Evolutionary conservation across 768 basidiomycete species (phyloP).

Genomic region (Piloderma croceum): DNA sequence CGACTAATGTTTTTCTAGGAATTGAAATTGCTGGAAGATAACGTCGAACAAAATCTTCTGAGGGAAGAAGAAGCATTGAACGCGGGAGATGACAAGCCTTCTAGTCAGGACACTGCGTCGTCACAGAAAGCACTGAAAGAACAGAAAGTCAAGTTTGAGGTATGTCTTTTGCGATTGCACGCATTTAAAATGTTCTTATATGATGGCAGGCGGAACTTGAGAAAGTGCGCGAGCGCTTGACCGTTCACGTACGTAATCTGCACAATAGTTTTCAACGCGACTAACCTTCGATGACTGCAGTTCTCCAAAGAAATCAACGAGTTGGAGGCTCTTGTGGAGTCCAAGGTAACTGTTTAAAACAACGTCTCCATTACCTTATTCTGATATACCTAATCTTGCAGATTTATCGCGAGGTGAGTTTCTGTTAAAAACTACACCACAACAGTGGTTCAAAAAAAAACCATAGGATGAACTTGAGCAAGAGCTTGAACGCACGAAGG

Average conservation of each 20-base stretch:
- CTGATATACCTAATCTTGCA: too few relatives aligned
- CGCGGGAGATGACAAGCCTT: constrained; percentile 14
- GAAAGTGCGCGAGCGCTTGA: constrained; percentile 60
- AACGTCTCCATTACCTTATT: too few relatives aligned
- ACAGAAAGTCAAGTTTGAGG: constrained; percentile 50
- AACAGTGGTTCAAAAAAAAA: too few relatives aligned
- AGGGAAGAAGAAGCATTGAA: constrained; percentile 42
- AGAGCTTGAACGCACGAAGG: constrained; percentile 72
- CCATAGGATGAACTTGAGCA: constrained; percentile 81
- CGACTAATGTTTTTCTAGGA: constrained; percentile 41
- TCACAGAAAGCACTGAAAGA: constrained; percentile 41
- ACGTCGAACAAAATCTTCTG: constrained; percentile 55
- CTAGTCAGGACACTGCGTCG: constrained; percentile 29
- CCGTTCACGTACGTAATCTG: constrained; percentile 42
- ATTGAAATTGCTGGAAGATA: constrained; percentile 71
- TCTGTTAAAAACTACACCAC: too few relatives aligned
- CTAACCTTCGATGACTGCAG: constrained; percentile 32
- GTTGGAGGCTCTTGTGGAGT: constrained; percentile 88
- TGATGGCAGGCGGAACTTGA: constrained; percentile 54
- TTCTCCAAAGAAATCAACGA: constrained; percentile 90
- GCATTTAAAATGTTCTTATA: not conserved
- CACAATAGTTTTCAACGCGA: not conserved
- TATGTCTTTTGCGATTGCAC: constrained; percentile 18
- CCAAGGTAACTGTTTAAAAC: too few relatives aligned
- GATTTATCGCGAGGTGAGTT: constrained; percentile 78